A percentile compares a stretch with the other conserved stretches of the same genome.
Evolutionary conservation across 2,329 filamentous ascomycete species (phyloP).

Genomic region (Gnomoniopsis sp.): DNA sequence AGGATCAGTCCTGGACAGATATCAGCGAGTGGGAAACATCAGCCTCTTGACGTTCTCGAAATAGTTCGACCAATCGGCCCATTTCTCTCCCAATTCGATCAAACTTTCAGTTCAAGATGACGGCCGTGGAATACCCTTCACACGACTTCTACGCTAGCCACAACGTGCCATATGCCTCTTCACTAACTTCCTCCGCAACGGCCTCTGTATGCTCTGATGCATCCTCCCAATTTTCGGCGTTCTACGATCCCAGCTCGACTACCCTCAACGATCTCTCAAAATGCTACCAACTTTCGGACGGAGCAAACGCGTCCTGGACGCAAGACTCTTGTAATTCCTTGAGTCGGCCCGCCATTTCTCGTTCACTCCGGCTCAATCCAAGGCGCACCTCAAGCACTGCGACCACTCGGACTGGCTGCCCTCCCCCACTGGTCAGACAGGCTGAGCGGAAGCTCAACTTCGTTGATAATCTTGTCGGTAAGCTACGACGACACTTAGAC

Average conservation of each 20-base stretch:
- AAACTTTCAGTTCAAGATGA: conserved; percentile 49
- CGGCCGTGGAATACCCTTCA: conserved; percentile 50
- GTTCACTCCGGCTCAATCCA: conserved; percentile 58
- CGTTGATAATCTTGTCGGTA: conserved; percentile 96
- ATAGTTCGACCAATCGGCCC: conserved; percentile 17
- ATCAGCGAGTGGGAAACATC: conserved; percentile 2
- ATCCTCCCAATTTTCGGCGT: conserved; percentile 62
- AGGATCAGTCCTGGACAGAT: conserved; percentile 10
- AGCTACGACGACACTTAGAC: conserved; percentile 43
- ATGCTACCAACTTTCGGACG: conserved; percentile 27
- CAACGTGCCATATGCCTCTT: conserved; percentile 64
- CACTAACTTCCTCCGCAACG: conserved; percentile 71
- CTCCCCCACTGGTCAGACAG: conserved; percentile 78
- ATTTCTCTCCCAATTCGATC: background rate
- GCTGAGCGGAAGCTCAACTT: conserved; percentile 91
- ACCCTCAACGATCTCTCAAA: conserved; percentile 38
- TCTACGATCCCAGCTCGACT: conserved; percentile 60
- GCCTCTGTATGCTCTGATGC: conserved; percentile 77
- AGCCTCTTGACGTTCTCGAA: conserved; percentile 16
- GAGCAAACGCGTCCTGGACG: background rate
- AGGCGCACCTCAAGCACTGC: conserved; percentile 54
- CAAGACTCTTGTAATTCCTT: conserved; percentile 7
- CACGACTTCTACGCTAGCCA: conserved; percentile 48
- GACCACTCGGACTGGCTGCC: conserved; percentile 55
- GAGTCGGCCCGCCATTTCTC: conserved; percentile 23